These are phyloP conservation scores for Carallia pectinifolia DNA, from an alignment of 345 rosid genomes.

Conservation along the genomic window DNA sequence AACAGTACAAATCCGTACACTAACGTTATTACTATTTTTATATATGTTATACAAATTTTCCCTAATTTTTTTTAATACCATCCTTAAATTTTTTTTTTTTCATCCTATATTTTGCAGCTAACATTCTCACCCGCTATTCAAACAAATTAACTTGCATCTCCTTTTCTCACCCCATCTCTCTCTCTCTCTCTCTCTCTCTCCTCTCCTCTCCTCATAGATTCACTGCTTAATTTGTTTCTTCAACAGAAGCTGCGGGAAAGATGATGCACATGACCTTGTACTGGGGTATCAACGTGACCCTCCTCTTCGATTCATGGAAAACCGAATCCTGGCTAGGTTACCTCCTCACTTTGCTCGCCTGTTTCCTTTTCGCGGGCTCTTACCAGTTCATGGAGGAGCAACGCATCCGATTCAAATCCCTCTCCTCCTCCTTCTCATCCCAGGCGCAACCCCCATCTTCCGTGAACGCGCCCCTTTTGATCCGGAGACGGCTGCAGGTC, in stretches of 20 bases:
- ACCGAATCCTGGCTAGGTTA: constrained; percentile 24
- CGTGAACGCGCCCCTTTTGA: constrained; percentile 11
- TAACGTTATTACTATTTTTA: too few species aligned
- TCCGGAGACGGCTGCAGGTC: neutral
- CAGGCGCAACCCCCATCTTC: neutral
- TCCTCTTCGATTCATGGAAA: constrained; percentile 30
- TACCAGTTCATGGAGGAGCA: constrained; percentile 33
- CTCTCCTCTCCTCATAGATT: neutral
- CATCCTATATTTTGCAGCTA: too few species aligned
- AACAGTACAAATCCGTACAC: too few species aligned
- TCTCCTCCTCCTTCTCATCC: constrained; percentile 7
- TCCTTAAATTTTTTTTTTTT: too few species aligned
- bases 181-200: neutral
- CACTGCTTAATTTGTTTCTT: neutral
- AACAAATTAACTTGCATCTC: too few species aligned
- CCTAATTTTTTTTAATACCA: too few species aligned
- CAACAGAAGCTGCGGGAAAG: neutral
- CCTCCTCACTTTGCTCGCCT: constrained; percentile 24
- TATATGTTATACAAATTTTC: too few species aligned
- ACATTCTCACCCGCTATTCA: too few species aligned
- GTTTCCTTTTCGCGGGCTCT: constrained; percentile 26
- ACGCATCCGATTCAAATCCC: constrained; percentile 27
- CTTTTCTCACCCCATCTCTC: too few species aligned
- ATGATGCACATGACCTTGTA: constrained; percentile 41
- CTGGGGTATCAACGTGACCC: constrained; percentile 26